Conservation (phyloP, 176 grass and related monocot genomes). For the Puya raimondii region DNA sequence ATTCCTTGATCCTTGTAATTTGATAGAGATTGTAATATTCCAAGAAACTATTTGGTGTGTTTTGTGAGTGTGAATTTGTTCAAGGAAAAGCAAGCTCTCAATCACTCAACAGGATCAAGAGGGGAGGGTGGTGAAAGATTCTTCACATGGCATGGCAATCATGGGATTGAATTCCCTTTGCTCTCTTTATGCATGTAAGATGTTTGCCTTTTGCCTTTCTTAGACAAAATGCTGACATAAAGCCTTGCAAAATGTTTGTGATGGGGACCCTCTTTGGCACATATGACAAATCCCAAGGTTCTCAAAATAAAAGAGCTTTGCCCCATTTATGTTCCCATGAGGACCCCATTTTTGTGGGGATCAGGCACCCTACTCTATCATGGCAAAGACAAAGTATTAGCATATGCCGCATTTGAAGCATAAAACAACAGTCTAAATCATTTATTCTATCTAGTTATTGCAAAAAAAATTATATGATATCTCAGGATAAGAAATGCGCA, state of each 20-base stretch:
- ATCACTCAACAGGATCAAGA: neutral
- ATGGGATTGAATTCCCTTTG: neutral
- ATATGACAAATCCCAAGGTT: neutral
- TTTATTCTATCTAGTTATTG: too few relatives aligned
- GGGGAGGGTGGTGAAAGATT: neutral
- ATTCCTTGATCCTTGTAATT: neutral
- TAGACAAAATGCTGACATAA: conserved; percentile 6
- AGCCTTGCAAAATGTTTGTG: conserved; percentile 5
- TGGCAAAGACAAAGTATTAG: neutral
- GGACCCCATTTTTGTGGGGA: neutral
- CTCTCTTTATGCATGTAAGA: conserved; percentile 7
- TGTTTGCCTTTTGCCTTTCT: conserved; percentile 3
- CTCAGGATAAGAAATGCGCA: too few relatives aligned
- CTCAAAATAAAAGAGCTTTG: neutral
- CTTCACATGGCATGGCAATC: conserved; percentile 7
- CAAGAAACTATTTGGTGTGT: neutral
- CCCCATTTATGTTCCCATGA: neutral
- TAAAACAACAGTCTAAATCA: too few relatives aligned
- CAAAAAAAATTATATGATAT: too few relatives aligned
- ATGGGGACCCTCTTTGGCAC: neutral
- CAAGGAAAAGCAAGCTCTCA: neutral
- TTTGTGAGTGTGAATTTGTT: conserved; percentile 2
- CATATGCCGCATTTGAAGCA: too few relatives aligned
- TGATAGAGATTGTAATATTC: neutral
- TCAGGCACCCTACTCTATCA: neutral